Evolutionary conservation across 2,329 filamentous ascomycete genomes (phyloP), one percentile per base, ranked within the genome.

Genomic region (Colletotrichum shisoi): DNA sequence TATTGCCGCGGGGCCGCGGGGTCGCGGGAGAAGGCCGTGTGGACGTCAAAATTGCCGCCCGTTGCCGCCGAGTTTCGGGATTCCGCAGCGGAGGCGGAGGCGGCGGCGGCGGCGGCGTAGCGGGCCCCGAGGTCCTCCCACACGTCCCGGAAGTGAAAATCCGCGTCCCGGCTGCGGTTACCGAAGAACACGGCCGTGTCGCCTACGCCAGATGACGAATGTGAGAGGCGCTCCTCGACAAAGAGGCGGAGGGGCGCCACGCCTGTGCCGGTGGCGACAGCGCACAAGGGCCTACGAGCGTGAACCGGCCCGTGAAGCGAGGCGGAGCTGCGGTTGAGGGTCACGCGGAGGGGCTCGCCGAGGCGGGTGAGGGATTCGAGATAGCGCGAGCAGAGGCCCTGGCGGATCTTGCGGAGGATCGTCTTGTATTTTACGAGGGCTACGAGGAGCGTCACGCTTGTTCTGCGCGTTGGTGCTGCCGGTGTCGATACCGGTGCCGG

Each of bases 401-500:
- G 86, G 19, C 95, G 87, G 3, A 91, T 89, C 69, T 91, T 90
- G 73, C 91, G 92, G 67, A 97, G 91, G 34, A 97, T 88, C 1
- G 94, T 97, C 70, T 89, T 88, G 77, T 97, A 98, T 75, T 94
- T 93, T 67, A 99, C 94, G 63, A 98, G 89, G 0, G 95, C 94
- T 48, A 94, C 86, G 3, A 96, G 81, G 3, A 97, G 82, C 62
- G 96, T 89, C 24, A 96, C 81, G 15, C 80, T 85, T 6, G 74
- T 71, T 7, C 71, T 63, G 1, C 31, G 7, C 46, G 66, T 57
- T 21, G 70, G 59, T 48, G 71, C 51, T 40, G 56, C 67, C 21
- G 70, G 70, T 44, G 24, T 69, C 4, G 72, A 12, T 72, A 74
- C 12, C 17, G 24, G 3, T 34, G n/a, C 5, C 13, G 40, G 15